A percentile compares a stretch with the other conserved stretches of the same genome.
phyloP scores from a whole-genome alignment of 225 moss, liverwort and hornwort species.

The Pseudoscleropodium purum region DNA sequence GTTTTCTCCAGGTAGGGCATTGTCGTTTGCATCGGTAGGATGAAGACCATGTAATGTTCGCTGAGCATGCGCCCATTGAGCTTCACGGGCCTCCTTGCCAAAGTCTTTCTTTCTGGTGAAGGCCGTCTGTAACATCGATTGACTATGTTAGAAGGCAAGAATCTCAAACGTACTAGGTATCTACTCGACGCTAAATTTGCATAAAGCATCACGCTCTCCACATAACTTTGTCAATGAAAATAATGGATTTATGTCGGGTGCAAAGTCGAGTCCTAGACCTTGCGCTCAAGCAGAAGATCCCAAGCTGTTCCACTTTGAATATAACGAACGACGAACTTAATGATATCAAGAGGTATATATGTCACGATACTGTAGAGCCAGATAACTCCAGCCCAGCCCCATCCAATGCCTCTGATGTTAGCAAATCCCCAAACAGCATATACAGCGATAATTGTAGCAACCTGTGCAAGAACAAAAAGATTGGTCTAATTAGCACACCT shows the following conservation, averaged over 20 bases:
- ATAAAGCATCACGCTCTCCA: neutral
- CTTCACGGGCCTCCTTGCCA: slow-evolving; percentile 81
- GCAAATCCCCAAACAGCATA: slow-evolving; percentile 59
- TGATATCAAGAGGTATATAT: slow-evolving; percentile 45
- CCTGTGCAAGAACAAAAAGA: slow-evolving; percentile 1
- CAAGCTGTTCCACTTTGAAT: slow-evolving; percentile 58
- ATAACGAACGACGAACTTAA: slow-evolving; percentile 53
- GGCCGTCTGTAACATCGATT: slow-evolving; percentile 49
- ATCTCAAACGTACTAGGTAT: neutral
- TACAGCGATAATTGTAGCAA: slow-evolving; percentile 56
- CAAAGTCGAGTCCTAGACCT: slow-evolving; percentile 2
- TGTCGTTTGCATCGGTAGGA: slow-evolving; percentile 17
- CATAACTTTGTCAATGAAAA: neutral
- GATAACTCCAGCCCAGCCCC: slow-evolving; percentile 68
- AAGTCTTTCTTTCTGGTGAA: slow-evolving; percentile 79
- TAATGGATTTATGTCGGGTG: neutral
- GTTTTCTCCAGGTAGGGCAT: neutral
- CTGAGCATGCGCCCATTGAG: slow-evolving; percentile 83
- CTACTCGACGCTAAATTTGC: neutral
- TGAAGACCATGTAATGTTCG: slow-evolving; percentile 85
- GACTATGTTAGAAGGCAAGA: neutral
- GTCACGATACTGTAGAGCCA: slow-evolving; percentile 58
- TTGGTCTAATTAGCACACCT: neutral
- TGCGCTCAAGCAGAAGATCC: slow-evolving; percentile 49
- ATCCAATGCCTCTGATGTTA: slow-evolving; percentile 46